Evolutionary conservation across 805 yeast genomes (phyloP), one percentile per base, ranked within the genome.

Genomic region (Candida michaelii): DNA sequence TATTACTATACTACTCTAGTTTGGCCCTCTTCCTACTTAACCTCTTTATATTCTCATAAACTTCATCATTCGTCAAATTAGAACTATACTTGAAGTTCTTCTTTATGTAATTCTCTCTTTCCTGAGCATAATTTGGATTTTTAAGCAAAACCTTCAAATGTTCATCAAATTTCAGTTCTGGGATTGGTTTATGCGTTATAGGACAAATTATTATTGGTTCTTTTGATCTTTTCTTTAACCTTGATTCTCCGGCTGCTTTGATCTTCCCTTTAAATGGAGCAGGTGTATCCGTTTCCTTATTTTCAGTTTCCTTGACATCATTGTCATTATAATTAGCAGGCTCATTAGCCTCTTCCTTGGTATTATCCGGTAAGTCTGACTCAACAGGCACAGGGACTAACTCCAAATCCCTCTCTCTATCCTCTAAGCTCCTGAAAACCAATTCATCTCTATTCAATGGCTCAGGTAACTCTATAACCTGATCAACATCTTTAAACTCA

Each of bases 71-170:
- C 5, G 78, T 69, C 38, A 79, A 55, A 50, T 79, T 80, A 6
- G 74, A 66, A 10, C 74, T 60, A 42, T 69, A 63, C 15, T 61
- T 54, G 54, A 73, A 71, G 49, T 80, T 78, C 57, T 83, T 83
- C 15, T 69, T 60, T 49, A 82, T 77, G 58, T 76, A 84, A 40
- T 77, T 74, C 31, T 71, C 77, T 54, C 79, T 81, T 59, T 88
- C 89, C 43, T 79, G 80, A 49, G 79, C 75, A 63, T 86, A 87
- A 50, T 78, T 71, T 2, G 97, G 96, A 60, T 90, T 96, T 34
- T 90, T 65, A 27, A 87, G 66, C 42, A 85, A 66, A 12, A 81
- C 76, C 45, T 78, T 76, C 50, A 90, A 68, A 58, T 91, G 97
- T 47, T 74, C 76, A 46, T 79, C 83, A 56, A 85, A 88, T 48